Evolutionary conservation across 106 monocot genomes (phyloP).

Genomic region (Phalaenopsis equestris): DNA sequence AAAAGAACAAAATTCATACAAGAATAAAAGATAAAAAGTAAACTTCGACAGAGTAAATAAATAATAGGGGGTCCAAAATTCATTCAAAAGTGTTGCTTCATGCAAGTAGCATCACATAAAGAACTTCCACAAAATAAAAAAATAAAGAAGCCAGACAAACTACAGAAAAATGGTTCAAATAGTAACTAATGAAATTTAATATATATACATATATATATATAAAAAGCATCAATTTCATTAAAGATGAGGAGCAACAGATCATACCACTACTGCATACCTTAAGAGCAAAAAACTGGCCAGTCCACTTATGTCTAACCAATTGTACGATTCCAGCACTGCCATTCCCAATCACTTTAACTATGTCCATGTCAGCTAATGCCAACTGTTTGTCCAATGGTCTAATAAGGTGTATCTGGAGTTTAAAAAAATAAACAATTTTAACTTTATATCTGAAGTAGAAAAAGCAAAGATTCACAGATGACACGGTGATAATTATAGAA

Average conservation of each 20-base stretch:
- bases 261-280: constrained; percentile 41
- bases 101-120: neutral
- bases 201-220: no score
- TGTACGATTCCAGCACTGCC: constrained; percentile 75
- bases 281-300: constrained; percentile 90
- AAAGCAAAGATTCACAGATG: no score
- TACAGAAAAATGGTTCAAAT: neutral
- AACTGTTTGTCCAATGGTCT: constrained; percentile 52
- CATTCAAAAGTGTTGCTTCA: neutral
- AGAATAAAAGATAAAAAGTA: neutral
- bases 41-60: neutral
- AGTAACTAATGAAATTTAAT: neutral
- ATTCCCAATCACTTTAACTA: constrained; percentile 76
- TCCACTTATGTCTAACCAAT: constrained; percentile 86
- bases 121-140: neutral
- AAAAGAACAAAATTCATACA: neutral
- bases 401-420: constrained; percentile 45
- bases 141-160: neutral
- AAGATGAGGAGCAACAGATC: neutral
- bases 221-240: no score
- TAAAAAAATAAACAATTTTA: neutral
- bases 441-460: no score
- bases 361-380: constrained; percentile 64
- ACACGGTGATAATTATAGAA: no score
- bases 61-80: neutral